Evolutionary conservation across 768 basidiomycete genomes (phyloP).

Genomic region (Cantharellus anzutake): DNA sequence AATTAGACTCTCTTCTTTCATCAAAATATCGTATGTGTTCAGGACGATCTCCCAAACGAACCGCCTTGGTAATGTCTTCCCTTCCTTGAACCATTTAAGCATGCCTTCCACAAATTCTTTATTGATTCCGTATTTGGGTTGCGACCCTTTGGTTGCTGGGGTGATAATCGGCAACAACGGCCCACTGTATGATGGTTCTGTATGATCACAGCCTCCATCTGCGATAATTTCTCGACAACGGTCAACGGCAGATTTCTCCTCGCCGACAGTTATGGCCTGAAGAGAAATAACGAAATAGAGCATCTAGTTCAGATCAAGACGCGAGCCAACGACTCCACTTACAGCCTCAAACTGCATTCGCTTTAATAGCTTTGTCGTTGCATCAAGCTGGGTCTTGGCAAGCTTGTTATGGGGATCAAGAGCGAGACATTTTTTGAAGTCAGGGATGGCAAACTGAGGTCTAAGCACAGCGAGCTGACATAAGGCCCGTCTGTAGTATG

Average conservation of each 20-base stretch:
- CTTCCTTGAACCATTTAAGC: slow-evolving; percentile 85
- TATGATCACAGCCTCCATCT: slow-evolving; percentile 55
- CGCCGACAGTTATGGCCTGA: slow-evolving; percentile 83
- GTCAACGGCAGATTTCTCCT: slow-evolving; percentile 59
- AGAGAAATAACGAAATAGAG: neutral
- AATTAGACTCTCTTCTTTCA: slow-evolving; percentile 64
- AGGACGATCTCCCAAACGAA: slow-evolving; percentile 94
- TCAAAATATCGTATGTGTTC: slow-evolving; percentile 59
- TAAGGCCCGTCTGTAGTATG: slow-evolving; percentile 75
- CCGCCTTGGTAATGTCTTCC: slow-evolving; percentile 77
- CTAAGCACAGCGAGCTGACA: slow-evolving; percentile 82
- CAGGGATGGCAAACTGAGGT: slow-evolving; percentile 66
- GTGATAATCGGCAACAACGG: slow-evolving; percentile 36
- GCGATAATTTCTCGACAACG: slow-evolving; percentile 63
- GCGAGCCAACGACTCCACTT: slow-evolving; percentile 3
- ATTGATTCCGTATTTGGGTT: slow-evolving; percentile 48
- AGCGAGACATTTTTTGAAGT: slow-evolving; percentile 67
- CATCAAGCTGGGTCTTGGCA: slow-evolving; percentile 59
- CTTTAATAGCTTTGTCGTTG: slow-evolving; percentile 80
- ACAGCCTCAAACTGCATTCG: slow-evolving; percentile 89
- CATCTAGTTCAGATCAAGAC: neutral
- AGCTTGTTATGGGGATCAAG: slow-evolving; percentile 77
- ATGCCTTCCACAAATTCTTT: slow-evolving; percentile 63
- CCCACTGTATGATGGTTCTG: slow-evolving; percentile 56
- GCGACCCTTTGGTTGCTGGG: slow-evolving; percentile 26